phyloP scores from a whole-genome alignment of 208 protist genomes.

The Lotmaria passim region DNA sequence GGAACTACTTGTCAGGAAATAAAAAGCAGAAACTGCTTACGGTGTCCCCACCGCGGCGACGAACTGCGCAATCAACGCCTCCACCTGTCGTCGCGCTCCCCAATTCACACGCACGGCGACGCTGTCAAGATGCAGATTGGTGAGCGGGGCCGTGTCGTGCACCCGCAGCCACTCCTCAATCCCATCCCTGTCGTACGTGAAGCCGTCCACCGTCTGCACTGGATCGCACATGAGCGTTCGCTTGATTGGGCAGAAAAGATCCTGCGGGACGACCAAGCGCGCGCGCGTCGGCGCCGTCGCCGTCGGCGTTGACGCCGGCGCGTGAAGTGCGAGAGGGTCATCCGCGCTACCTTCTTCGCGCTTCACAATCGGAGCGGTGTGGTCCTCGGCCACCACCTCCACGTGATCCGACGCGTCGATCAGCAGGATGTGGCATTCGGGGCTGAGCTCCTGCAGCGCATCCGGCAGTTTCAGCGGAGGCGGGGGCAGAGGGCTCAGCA shows the following conservation, averaged over 20 bases:
- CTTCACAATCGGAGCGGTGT: slow-evolving; percentile 11
- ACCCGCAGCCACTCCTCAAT: slow-evolving; percentile 74
- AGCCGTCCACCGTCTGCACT: slow-evolving; percentile 79
- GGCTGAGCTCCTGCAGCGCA: slow-evolving; percentile 35
- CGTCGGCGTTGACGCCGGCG: background rate
- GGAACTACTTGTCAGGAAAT: too few relatives aligned
- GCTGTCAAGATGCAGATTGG: slow-evolving; percentile 51
- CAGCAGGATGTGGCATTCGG: slow-evolving; percentile 27
- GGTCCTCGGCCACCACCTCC: slow-evolving; percentile 30
- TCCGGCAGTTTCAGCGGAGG: slow-evolving; percentile 35
- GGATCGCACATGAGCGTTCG: slow-evolving; percentile 80
- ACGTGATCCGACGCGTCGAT: slow-evolving; percentile 11
- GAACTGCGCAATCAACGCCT: slow-evolving; percentile 36
- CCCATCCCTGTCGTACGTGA: slow-evolving; percentile 87
- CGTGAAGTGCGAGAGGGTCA: too few relatives aligned
- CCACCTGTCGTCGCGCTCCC: slow-evolving; percentile 31
- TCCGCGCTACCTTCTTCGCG: too few relatives aligned
- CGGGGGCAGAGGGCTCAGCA: slow-evolving; percentile 35
- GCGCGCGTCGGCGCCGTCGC: background rate
- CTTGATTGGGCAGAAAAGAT: slow-evolving; percentile 85
- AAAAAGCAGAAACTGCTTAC: too few relatives aligned
- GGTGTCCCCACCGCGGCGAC: background rate
- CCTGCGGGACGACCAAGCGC: slow-evolving; percentile 23
- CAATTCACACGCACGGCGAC: slow-evolving; percentile 38
- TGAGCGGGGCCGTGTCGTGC: slow-evolving; percentile 64